A percentile compares a stretch with the other conserved stretches of the same genome.
Conservation (phyloP, 2,329 filamentous ascomycete species). For the Dactylella cylindrospora region DNA sequence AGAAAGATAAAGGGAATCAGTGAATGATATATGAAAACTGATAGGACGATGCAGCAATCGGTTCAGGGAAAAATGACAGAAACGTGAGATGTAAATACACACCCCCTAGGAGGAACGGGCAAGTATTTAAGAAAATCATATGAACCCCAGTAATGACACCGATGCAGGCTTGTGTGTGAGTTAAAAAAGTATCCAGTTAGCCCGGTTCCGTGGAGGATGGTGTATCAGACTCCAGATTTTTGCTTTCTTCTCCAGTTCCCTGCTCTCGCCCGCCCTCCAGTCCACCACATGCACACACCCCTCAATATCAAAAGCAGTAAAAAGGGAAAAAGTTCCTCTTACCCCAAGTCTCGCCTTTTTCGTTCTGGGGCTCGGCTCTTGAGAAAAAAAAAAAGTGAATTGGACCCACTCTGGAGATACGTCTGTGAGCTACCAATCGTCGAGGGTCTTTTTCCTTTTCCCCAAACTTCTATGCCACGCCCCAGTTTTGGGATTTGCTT, state of each 20-base stretch:
- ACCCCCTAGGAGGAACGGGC: constrained; percentile 44
- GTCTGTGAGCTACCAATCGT: constrained; percentile 24
- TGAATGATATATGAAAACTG: not conserved
- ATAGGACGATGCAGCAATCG: not conserved
- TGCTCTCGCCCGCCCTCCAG: constrained; percentile 14
- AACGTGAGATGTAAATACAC: too few relatives aligned
- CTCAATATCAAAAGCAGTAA: too few relatives aligned
- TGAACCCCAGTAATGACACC: constrained; percentile 26
- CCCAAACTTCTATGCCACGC: constrained; percentile 11
- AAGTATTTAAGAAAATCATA: constrained; percentile 44
- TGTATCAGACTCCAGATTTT: constrained; percentile 18
- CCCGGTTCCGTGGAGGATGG: constrained; percentile 42
- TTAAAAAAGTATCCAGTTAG: constrained; percentile 43
- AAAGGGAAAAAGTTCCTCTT: too few relatives aligned
- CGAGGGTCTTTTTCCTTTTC: constrained; percentile 23
- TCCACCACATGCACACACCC: too few relatives aligned
- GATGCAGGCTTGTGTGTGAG: constrained; percentile 29
- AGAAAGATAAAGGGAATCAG: not conserved
- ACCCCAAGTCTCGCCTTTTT: constrained; percentile 44
- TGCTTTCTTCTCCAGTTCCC: constrained; percentile 9
- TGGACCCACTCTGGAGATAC: constrained; percentile 44
- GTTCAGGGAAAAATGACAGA: too few relatives aligned
- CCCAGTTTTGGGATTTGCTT: constrained; percentile 30
- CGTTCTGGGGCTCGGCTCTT: constrained; percentile 44
- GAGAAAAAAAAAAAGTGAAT: too few relatives aligned